Base-by-base conservation (phyloP, 768 basidiomycete species). In the Kwoniella sp. region DNA sequence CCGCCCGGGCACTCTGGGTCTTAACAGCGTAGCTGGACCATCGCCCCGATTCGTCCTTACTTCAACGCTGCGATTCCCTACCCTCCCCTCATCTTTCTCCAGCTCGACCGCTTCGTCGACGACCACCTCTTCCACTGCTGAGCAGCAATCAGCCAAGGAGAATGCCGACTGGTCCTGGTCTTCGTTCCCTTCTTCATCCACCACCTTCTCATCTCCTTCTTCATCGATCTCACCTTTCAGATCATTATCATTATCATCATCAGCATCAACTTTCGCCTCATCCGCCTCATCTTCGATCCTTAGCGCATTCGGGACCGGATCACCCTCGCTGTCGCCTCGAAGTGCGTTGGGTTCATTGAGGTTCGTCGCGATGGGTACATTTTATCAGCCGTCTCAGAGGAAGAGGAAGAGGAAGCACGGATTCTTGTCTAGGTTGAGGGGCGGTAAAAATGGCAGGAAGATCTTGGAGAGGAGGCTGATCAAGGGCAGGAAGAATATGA, bases 321-420 rank as follows among this genome's bases (percentile, higher is more conserved):
- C 26, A 15, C 52, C 30, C 33, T 26, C 48, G 27, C 44, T 49
- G 15, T 49, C 55, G 17, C 25, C 29, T 24, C 30, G 50, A 52
- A 52, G 30, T 25, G 58, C 37, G 4, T 48, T 51, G 0, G 55
- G 40, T 86, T 88, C 48, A 30, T n/a, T 58, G 21, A 50, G 62
- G 37, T 56, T 56, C 37, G 44, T 56, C 7, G 62, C 62, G 21
- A 64, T 64, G 62, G 94, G 94, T 48, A 85, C 86, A n/a, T 91
- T 94, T 80, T 98, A 97, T 73, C 94, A 97, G 78, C 94, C 94
- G n/a, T 92, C 90, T 0, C 92, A 95, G 80, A 85, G 93, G 46
- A 90, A 90, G 75, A 83, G 94, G 69, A 98, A 98, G 83, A 85
- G 92, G 71, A 92, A 89, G 77, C 90, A 91, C 76, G 94, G 94